Base-by-base conservation (phyloP, 495 filamentous ascomycete species). In the Aspergillus coremiiformis region DNA sequence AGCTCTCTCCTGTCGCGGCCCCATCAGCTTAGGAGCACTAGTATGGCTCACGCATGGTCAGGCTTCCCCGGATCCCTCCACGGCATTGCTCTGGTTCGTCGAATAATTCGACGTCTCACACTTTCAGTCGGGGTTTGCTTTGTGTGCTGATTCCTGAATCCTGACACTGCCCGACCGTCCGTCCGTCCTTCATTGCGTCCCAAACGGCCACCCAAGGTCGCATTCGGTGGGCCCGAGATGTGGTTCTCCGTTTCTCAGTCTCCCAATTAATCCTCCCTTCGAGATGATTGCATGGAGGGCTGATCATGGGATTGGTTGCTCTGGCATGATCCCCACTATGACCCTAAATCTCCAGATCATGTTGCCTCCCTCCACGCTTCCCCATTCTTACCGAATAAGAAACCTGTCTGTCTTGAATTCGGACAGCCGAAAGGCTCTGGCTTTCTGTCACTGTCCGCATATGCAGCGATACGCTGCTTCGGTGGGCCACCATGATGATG, bases 61-160 rank as follows among this genome's bases (percentile, higher is more conserved):
- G 32, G 26, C 37, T 53, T 53, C 50, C 50, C 45, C 50, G 33
- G 50, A 50, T 53, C 32, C 44, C 50, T 51, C 55, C 51, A 57
- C 47, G 32, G 30, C 39, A 21, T 26, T 8, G 30, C 50, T 43
- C 29, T 44, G 54, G 49, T 37, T 44, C 42, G 39, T 41, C 54
- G n/a, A 46, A 47, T 39, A 26, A 41, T 15, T 22, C 47, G 35
- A 29, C 37, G 3, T 41, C 17, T 41, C 17, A 17, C 17, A 21
- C 37, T 41, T 10, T 41, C 47, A 1, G 15, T 14, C 32, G 27
- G 43, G 26, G 29, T 33, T 19, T 20, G 8, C 19, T 19, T 12
- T 17, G 6, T 17, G 17, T 37, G n/a, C 14, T 48, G 23, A 15
- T n/a, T n/a, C n/a, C n/a, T n/a, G n/a, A n/a, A n/a, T n/a, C n/a